Evolutionary conservation across 2,329 filamentous ascomycete genomes (phyloP).

Genomic region (Talaromyces pinophilus): DNA sequence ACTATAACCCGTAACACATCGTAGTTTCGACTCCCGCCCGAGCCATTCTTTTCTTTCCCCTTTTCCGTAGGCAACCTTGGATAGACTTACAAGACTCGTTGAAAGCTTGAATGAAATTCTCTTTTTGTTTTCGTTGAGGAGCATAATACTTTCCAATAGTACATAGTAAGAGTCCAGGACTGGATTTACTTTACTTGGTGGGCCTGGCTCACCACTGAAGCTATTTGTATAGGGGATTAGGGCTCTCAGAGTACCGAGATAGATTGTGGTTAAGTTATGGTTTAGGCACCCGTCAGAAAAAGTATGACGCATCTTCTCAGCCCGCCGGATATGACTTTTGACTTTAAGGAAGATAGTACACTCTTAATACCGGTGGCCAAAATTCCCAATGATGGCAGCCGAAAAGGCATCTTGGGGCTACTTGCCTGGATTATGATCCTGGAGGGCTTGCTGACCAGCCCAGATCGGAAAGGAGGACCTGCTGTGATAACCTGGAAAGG

Average conservation of each 20-base stretch:
- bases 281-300: background rate
- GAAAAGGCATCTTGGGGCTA: background rate
- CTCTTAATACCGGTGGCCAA: background rate
- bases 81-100: background rate
- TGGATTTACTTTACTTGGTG: background rate
- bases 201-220: background rate
- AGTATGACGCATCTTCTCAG: background rate
- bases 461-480: background rate
- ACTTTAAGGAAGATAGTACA: background rate
- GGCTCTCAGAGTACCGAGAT: background rate
- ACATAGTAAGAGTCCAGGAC: background rate
- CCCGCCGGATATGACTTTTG: background rate
- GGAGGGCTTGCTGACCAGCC: background rate
- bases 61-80: too few relatives aligned
- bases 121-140: background rate
- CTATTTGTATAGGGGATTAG: background rate
- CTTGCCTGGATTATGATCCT: background rate
- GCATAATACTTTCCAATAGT: background rate
- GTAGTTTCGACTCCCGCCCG: slow-evolving; percentile 5
- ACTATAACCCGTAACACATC: background rate
- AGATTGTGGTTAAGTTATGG: background rate
- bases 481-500: background rate
- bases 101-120: background rate
- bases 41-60: background rate
- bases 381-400: background rate